Conservation (phyloP, 2,329 filamentous ascomycete species). For the Botrytis byssoidea region DNA sequence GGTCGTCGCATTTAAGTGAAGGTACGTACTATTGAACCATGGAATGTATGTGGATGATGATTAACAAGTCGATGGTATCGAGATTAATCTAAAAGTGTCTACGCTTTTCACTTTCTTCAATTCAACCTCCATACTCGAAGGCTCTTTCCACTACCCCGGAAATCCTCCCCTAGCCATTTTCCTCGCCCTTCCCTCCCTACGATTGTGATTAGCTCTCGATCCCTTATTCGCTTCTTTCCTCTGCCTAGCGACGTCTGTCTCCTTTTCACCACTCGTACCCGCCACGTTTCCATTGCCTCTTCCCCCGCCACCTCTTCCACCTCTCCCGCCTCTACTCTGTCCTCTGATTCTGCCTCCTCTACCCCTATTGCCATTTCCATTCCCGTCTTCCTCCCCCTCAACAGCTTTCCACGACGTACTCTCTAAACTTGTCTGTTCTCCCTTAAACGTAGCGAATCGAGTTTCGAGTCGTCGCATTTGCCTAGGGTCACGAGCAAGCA, state of each 20-base stretch:
- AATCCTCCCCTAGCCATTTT: conserved; percentile 62
- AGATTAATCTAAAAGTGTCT: not conserved
- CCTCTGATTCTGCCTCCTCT: conserved; percentile 48
- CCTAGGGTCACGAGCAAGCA: conserved; percentile 72
- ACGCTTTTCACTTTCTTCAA: not conserved
- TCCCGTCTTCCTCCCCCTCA: conserved; percentile 49
- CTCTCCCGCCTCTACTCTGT: conserved; percentile 47
- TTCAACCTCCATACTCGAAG: not conserved
- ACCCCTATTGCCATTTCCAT: conserved; percentile 38
- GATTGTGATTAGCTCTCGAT: conserved; percentile 81
- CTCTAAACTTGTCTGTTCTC: conserved; percentile 62
- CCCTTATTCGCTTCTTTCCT: conserved; percentile 82
- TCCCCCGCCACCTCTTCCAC: conserved; percentile 50
- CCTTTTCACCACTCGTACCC: conserved; percentile 64
- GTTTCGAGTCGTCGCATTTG: conserved; percentile 68
- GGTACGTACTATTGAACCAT: not conserved
- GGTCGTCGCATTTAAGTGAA: not conserved
- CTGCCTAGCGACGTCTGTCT: conserved; percentile 68
- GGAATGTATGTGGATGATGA: no score
- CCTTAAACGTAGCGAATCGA: conserved; percentile 64
- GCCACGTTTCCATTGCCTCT: conserved; percentile 60
- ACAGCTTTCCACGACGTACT: conserved; percentile 64
- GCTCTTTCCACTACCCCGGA: conserved; percentile 27
- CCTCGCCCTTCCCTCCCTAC: conserved; percentile 66
- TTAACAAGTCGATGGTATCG: not conserved